Base-by-base conservation (phyloP, 169 alveolate species). In the Eimeria praecox region DNA sequence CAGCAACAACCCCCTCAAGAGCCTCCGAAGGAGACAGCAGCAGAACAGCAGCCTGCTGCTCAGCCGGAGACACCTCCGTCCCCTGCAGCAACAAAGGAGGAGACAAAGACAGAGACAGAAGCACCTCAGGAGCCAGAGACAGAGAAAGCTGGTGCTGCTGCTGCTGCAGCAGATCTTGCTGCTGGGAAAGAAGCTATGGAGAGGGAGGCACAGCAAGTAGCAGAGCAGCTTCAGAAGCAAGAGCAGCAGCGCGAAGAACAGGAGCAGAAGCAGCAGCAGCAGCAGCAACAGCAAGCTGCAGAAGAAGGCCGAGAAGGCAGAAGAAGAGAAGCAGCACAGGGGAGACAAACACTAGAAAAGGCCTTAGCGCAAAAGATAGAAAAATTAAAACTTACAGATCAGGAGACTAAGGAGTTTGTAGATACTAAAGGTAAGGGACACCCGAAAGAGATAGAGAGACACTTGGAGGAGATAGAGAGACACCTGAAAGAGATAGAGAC, bases 321-420 rank as follows among this genome's bases (percentile, higher is more conserved):
- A 33, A 18, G 33, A 12, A 44, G 33, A 27, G 90, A 46, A 14
- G 71, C 66, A 1, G 54, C 90, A 16, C 40, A 33, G 3, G 88
- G 73, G 9, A 77, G 44, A 30, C 8, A 71, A 49, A 4, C 89
- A 6, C 46, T 90, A 35, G 95, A 92, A 62, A 56, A 59, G 38
- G 73, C 86, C 12, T 66, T 92, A 12, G 82, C 91, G 0, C 77
- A 38, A 38, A 30, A 77, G 4, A 59, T 85, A 5, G 91, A 69
- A 18, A 38, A 92, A 33, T 46, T 92, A 69, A 38, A 92, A 33
- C 83, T 92, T 49, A 59, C 95, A 40, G 91, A 75, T 44, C 89
- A 92, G 52, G 89, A 92, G 52, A 92, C 95, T 24, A 75, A 92
- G 56, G 87, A 75, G 6, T 78, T 92, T 40, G 95, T 92, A 18